Percentiles rank a stretch among this genome's conserved stretches.
Conservation (phyloP, 192 early-diverging fungal species). For the Linnemannia elongata region DNA sequence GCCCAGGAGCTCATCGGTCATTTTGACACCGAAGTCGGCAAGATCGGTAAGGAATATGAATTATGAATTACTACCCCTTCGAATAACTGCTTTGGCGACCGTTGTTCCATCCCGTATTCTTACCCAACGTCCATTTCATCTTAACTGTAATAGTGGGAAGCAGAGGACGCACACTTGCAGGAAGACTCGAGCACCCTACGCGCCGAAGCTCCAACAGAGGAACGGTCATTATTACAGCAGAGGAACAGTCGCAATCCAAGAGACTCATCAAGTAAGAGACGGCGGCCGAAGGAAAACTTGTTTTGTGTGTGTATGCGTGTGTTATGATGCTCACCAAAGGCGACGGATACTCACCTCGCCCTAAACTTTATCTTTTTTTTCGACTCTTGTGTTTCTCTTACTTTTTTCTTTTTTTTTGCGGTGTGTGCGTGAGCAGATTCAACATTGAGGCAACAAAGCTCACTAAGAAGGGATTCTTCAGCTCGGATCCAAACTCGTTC, state of each 20-base stretch:
- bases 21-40: constrained; percentile 61
- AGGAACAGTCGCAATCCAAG: constrained; percentile 62
- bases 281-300: neutral
- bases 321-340: neutral
- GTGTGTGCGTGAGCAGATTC: constrained; percentile 15
- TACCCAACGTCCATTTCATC: neutral
- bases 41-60: constrained; percentile 37
- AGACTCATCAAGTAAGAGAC: constrained; percentile 33
- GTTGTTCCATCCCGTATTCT: neutral
- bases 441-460: constrained; percentile 53
- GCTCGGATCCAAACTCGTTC: constrained; percentile 48
- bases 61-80: neutral
- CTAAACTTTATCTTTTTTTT: constrained; percentile 44
- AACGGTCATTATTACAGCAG: constrained; percentile 61
- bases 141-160: constrained; percentile 43
- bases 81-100: neutral
- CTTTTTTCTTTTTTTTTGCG: too few relatives aligned
- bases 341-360: neutral
- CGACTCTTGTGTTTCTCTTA: neutral
- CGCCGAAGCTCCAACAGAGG: constrained; percentile 54
- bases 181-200: constrained; percentile 45
- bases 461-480: constrained; percentile 44
- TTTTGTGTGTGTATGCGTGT: constrained; percentile 1
- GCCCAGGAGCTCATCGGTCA: constrained; percentile 57
- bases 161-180: constrained; percentile 45